Percentiles rank a stretch among this genome's conserved stretches.
Conservation (phyloP, 2,329 filamentous ascomycete species). For the Trichoderma sp. region DNA sequence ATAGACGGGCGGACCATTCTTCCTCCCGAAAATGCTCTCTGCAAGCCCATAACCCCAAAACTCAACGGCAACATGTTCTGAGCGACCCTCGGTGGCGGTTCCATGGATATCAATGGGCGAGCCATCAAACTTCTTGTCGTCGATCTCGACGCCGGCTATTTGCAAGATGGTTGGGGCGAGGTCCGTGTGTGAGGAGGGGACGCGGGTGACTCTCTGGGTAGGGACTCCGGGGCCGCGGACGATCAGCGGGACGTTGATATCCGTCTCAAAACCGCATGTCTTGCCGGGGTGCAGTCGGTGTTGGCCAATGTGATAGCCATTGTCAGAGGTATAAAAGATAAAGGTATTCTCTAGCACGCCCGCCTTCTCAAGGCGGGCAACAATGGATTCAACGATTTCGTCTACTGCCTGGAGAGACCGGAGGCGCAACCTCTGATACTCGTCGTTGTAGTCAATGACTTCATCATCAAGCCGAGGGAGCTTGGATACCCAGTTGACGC, state of each 20-base stretch:
- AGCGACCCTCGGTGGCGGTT: constrained; percentile 32
- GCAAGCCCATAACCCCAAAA: constrained; percentile 53
- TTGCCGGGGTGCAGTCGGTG: constrained; percentile 62
- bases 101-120: constrained; percentile 51
- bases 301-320: constrained; percentile 63
- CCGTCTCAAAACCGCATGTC: constrained; percentile 60
- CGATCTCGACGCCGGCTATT: constrained; percentile 46
- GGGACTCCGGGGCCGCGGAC: constrained; percentile 58
- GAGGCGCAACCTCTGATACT: constrained; percentile 55
- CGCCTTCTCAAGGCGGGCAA: constrained; percentile 35
- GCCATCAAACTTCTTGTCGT: constrained; percentile 55
- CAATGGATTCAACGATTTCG: constrained; percentile 53
- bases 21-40: constrained; percentile 41
- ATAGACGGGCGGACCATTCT: constrained; percentile 28
- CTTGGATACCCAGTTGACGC: constrained; percentile 51
- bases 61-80: constrained; percentile 61
- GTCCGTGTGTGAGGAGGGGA: constrained; percentile 64
- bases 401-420: constrained; percentile 58
- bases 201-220: constrained; percentile 42
- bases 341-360: constrained; percentile 64
- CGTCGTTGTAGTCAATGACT: constrained; percentile 51
- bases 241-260: constrained; percentile 60
- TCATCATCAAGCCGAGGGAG: constrained; percentile 47
- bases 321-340: constrained; percentile 62
- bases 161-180: constrained; percentile 62